phyloP scores from a whole-genome alignment of 73 alveolate genomes.

The Paramecium sexaurelia region DNA sequence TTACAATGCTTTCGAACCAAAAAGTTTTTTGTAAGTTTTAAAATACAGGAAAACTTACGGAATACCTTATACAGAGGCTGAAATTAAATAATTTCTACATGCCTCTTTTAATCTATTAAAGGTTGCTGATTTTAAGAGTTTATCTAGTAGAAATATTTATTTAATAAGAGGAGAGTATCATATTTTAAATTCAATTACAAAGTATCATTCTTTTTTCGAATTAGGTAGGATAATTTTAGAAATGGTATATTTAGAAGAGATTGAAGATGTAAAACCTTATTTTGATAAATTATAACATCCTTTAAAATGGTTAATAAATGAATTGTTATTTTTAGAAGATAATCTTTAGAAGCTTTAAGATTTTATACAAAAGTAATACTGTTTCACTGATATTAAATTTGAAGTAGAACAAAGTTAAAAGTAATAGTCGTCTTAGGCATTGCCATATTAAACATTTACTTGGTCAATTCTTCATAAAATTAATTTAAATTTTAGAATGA shows the following conservation, averaged over 20 bases:
- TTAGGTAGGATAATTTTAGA: neutral
- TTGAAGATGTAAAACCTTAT: neutral
- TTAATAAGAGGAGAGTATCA: neutral
- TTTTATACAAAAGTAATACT: neutral
- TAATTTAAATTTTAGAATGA: neutral
- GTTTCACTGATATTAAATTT: neutral
- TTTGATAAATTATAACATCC: slow-evolving; percentile 1
- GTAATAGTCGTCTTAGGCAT: neutral
- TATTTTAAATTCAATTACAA: neutral
- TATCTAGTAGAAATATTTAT: neutral
- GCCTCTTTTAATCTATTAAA: neutral
- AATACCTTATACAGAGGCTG: neutral
- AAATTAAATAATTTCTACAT: slow-evolving; percentile 1
- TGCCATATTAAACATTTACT: neutral
- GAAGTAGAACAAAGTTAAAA: neutral
- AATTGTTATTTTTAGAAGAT: neutral
- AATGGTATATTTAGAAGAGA: neutral
- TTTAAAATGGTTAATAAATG: slow-evolving; percentile 19
- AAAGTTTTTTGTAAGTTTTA: neutral
- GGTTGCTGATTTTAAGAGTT: neutral
- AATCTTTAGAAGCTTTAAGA: neutral
- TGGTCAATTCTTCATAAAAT: neutral
- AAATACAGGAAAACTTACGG: slow-evolving; percentile 24
- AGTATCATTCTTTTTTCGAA: neutral
- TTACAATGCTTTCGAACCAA: neutral